phyloP scores from a whole-genome alignment of 1,284 basidiomycete genomes.

The Boletus holoroseus region DNA sequence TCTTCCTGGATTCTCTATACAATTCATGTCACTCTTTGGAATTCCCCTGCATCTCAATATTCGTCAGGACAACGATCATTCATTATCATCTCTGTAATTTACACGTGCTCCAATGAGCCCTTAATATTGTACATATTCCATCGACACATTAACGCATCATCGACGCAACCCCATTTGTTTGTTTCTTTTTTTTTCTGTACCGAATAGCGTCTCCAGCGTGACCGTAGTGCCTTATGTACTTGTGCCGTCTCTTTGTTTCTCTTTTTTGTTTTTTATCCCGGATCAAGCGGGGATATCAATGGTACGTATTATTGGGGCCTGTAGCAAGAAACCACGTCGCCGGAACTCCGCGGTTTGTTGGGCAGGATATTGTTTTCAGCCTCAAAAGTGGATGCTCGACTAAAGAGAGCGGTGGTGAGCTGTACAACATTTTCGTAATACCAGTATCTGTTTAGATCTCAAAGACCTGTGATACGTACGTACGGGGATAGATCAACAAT shows the following conservation, averaged over 20 bases:
- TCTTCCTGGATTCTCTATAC: slow-evolving; percentile 34
- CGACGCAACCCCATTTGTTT: slow-evolving; percentile 25
- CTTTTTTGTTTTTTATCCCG: background rate
- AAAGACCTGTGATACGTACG: slow-evolving; percentile 10
- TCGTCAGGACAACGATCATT: slow-evolving; percentile 37
- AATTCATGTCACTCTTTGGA: slow-evolving; percentile 35
- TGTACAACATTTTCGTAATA: slow-evolving; percentile 15
- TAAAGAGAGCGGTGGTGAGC: slow-evolving; percentile 1
- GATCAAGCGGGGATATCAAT: slow-evolving; percentile 19
- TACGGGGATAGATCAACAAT: slow-evolving; percentile 24
- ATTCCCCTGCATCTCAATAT: slow-evolving; percentile 34
- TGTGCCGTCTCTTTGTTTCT: slow-evolving; percentile 8
- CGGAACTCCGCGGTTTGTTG: slow-evolving; percentile 33
- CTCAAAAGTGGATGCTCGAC: slow-evolving; percentile 12
- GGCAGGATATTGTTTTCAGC: slow-evolving; percentile 1
- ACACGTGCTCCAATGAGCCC: slow-evolving; percentile 31
- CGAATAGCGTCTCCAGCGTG: slow-evolving; percentile 24
- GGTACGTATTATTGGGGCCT: slow-evolving; percentile 16
- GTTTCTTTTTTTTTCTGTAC: slow-evolving; percentile 20
- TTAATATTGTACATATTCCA: slow-evolving; percentile 38
- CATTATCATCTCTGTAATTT: slow-evolving; percentile 34
- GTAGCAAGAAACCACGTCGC: slow-evolving; percentile 10
- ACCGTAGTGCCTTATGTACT: slow-evolving; percentile 31
- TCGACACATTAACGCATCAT: slow-evolving; percentile 33
- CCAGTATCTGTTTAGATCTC: slow-evolving; percentile 22